phyloP scores from a whole-genome alignment of 129 eudicot species.

The Mikania micrantha region DNA sequence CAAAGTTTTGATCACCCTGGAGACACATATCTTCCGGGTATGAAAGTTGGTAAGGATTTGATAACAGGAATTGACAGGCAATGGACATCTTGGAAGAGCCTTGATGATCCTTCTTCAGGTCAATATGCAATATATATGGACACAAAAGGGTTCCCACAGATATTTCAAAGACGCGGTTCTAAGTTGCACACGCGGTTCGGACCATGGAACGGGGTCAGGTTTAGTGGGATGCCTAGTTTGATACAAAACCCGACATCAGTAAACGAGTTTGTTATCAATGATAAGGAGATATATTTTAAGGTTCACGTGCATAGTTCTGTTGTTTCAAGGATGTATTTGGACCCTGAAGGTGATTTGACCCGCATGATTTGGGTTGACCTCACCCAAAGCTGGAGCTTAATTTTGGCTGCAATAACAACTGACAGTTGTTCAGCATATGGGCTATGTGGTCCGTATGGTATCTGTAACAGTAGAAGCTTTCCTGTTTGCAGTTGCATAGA shows the following conservation, averaged over 20 bases:
- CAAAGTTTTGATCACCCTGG: conserved; percentile 39
- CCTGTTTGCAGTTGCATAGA: conserved; percentile 42
- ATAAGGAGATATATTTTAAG: conserved; percentile 19
- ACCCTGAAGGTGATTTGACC: background rate
- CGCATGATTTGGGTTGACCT: conserved; percentile 4
- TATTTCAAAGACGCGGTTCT: background rate
- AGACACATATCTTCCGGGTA: conserved; percentile 22
- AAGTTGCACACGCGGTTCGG: conserved; percentile 13
- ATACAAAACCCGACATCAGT: conserved; percentile 2
- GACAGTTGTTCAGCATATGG: conserved; percentile 24
- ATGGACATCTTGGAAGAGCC: conserved; percentile 27
- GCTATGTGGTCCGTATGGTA: conserved; percentile 41
- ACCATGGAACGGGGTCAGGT: conserved; percentile 39
- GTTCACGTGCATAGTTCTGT: background rate
- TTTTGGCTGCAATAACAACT: background rate
- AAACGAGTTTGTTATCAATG: conserved; percentile 7
- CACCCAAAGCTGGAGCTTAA: background rate
- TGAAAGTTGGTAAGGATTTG: conserved; percentile 34
- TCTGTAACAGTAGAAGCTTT: conserved; percentile 18
- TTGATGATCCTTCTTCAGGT: conserved; percentile 31
- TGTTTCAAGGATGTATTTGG: background rate
- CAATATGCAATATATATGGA: conserved; percentile 9
- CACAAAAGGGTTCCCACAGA: conserved; percentile 33
- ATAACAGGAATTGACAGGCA: conserved; percentile 8
- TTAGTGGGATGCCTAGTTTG: conserved; percentile 27